Percentiles rank a stretch among this genome's conserved stretches.
Evolutionary conservation across 495 filamentous ascomycete genomes (phyloP).

Genomic region (Xylaria intraflava): DNA sequence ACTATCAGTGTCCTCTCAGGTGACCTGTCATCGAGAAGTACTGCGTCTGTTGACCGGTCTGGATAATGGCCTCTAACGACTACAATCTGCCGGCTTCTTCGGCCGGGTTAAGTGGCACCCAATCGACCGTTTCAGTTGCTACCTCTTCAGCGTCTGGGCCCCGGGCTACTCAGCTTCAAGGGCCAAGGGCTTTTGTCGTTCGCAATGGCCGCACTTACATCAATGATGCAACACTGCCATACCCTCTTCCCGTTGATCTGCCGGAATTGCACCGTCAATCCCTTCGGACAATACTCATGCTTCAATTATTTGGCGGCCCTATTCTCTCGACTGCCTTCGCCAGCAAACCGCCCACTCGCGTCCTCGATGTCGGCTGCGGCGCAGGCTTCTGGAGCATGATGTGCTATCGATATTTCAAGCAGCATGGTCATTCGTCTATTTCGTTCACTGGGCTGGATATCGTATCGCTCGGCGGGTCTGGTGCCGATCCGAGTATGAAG

Average conservation of each 20-base stretch:
- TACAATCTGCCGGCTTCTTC: conserved; percentile 16
- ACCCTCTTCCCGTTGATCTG: conserved; percentile 84
- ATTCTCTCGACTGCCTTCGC: conserved; percentile 64
- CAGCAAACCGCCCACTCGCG: conserved; percentile 61
- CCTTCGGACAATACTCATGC: conserved; percentile 71
- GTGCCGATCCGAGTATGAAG: conserved; percentile 22
- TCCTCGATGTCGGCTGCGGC: conserved; percentile 85
- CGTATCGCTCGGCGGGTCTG: conserved; percentile 65
- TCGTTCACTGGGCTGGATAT: conserved; percentile 83
- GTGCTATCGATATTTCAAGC: conserved; percentile 69
- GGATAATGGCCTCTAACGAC: conserved; percentile 23
- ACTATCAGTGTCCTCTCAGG: neutral
- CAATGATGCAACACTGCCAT: conserved; percentile 64
- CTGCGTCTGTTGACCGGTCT: neutral
- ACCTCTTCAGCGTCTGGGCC: conserved; percentile 17
- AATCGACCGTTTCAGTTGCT: conserved; percentile 16
- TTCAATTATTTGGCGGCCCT: conserved; percentile 72
- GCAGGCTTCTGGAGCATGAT: conserved; percentile 83
- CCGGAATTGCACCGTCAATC: conserved; percentile 82
- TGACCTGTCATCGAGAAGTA: neutral
- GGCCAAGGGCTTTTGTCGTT: conserved; percentile 57
- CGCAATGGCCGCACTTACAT: conserved; percentile 76
- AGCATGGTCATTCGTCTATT: conserved; percentile 51
- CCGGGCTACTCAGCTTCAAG: conserved; percentile 11
- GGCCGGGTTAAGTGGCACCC: conserved; percentile 20